Evolutionary conservation across 352 stramenopile genomes (phyloP).

Genomic region (Pythium chondricola): DNA sequence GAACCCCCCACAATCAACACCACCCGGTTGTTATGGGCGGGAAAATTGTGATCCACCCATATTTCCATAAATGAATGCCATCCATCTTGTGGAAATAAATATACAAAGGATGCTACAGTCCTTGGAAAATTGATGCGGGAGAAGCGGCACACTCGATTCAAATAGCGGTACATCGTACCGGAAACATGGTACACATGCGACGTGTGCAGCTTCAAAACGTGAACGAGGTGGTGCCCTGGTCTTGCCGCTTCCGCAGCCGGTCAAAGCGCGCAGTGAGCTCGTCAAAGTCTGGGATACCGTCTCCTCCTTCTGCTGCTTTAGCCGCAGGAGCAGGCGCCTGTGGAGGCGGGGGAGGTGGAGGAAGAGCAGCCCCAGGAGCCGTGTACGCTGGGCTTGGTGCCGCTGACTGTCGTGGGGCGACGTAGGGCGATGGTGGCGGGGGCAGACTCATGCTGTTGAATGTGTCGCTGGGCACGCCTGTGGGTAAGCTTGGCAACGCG

Average conservation of each 20-base stretch:
- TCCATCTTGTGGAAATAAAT: no score
- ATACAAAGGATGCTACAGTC: not conserved
- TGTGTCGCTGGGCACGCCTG: conserved; percentile 13
- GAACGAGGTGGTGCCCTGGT: conserved; percentile 49
- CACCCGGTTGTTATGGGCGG: no score
- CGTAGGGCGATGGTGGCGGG: conserved; percentile 1
- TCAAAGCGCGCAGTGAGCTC: conserved; percentile 93
- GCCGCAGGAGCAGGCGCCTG: conserved; percentile 2
- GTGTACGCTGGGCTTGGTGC: conserved; percentile 2
- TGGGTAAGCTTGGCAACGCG: conserved; percentile 35
- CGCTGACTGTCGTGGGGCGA: conserved; percentile 1
- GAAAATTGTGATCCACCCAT: no score
- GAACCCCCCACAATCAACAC: no score
- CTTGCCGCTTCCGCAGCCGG: conserved; percentile 73
- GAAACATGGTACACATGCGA: conserved; percentile 17
- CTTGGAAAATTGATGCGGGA: not conserved
- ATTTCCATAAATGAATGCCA: no score
- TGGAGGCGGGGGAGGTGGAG: conserved; percentile 1
- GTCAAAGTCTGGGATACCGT: conserved; percentile 85
- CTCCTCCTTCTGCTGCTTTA: conserved; percentile 5
- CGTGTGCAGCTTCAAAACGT: conserved; percentile 42
- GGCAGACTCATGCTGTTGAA: conserved; percentile 7
- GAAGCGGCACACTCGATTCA: conserved; percentile 12
- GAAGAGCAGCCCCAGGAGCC: not conserved
- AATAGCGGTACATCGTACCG: conserved; percentile 13